Evolutionary conservation across 257 asterid genomes (phyloP).

Genomic region (Mitragyna speciosa): DNA sequence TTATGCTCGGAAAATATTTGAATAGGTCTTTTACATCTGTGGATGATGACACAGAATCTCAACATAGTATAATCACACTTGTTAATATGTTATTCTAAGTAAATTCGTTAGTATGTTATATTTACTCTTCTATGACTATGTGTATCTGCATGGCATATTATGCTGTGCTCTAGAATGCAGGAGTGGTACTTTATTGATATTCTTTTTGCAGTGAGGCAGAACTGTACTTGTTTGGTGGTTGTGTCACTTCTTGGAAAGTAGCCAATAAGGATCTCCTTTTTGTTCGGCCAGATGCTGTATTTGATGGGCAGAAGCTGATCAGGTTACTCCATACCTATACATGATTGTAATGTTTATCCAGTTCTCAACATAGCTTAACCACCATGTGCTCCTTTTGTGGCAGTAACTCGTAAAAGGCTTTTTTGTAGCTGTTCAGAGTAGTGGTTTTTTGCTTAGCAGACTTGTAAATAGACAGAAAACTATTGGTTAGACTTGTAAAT

Average conservation of each 20-base stretch:
- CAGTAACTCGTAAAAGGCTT: not conserved
- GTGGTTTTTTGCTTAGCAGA: too few species aligned
- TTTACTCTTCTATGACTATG: not conserved
- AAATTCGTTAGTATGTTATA: not conserved
- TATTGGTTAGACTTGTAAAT: too few species aligned
- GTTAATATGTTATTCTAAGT: too few species aligned
- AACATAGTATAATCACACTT: too few species aligned
- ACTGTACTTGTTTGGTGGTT: constrained; percentile 88
- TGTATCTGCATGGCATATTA: not conserved
- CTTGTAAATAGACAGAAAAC: too few species aligned
- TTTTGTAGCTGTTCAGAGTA: constrained; percentile 2
- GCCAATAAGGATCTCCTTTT: constrained; percentile 81
- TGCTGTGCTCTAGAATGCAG: not conserved
- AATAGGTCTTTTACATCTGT: too few species aligned
- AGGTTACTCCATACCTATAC: constrained; percentile 47
- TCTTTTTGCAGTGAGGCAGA: constrained; percentile 79
- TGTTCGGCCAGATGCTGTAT: constrained; percentile 98
- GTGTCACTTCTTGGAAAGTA: constrained; percentile 97
- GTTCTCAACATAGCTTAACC: constrained; percentile 1
- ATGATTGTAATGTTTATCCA: constrained; percentile 1
- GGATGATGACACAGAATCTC: too few species aligned
- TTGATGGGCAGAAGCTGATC: constrained; percentile 93
- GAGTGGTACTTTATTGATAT: not conserved
- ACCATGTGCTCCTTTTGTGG: constrained; percentile 6
- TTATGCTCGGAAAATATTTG: too few species aligned